Evolutionary conservation across 345 rosid genomes (phyloP).

Genomic region (Kernera saxatilis): DNA sequence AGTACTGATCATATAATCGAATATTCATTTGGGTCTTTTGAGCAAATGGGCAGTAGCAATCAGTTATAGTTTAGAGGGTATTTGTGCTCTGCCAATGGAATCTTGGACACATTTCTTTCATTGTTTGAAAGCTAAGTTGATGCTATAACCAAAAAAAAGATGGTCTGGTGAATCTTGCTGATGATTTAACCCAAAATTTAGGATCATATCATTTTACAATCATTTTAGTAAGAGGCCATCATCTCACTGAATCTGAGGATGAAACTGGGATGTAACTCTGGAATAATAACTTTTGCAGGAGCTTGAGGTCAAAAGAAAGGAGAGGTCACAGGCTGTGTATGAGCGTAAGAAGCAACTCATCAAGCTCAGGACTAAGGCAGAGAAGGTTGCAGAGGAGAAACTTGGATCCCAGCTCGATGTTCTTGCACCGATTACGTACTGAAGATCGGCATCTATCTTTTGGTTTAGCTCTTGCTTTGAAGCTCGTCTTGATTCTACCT

Average conservation of each 20-base stretch:
- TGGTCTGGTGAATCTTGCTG: neutral
- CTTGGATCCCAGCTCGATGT: conserved; percentile 69
- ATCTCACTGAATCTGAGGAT: neutral
- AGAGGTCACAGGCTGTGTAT: conserved; percentile 52
- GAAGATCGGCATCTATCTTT: conserved; percentile 8
- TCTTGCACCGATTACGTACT: conserved; percentile 61
- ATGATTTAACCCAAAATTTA: neutral
- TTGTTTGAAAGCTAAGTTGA: neutral
- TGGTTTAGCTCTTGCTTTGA: neutral
- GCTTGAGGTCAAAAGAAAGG: conserved; percentile 82
- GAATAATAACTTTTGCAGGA: conserved; percentile 39
- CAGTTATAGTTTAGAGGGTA: neutral
- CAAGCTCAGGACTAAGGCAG: conserved; percentile 76
- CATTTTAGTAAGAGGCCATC: neutral
- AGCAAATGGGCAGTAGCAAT: neutral
- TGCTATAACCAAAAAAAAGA: neutral
- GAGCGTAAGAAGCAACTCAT: conserved; percentile 80
- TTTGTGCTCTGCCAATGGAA: neutral
- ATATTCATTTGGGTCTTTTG: neutral
- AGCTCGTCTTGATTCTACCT: neutral
- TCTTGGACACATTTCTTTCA: neutral
- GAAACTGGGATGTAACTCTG: neutral
- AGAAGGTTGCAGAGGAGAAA: conserved; percentile 76
- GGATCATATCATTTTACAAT: neutral
- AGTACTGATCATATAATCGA: neutral